Percentiles rank a stretch among this genome's conserved stretches.
Conservation (phyloP, 2,329 filamentous ascomycete species). For the Diaporthe capsici region DNA sequence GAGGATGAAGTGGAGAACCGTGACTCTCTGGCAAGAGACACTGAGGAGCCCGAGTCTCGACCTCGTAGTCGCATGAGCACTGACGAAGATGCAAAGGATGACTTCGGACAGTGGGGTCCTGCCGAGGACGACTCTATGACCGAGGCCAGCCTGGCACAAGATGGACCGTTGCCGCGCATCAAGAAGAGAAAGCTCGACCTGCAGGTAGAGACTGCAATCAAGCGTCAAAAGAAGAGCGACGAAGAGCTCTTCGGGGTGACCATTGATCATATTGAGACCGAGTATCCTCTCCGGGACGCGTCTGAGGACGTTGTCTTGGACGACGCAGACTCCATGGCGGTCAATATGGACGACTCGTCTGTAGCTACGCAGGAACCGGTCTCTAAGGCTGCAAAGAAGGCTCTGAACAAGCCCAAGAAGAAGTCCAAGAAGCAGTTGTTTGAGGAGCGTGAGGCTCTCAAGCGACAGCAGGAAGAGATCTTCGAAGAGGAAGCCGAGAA, state of each 20-base stretch:
- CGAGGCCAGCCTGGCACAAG: constrained; percentile 78
- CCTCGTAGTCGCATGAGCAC: constrained; percentile 81
- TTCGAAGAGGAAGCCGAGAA: constrained; percentile 60
- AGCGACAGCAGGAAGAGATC: constrained; percentile 66
- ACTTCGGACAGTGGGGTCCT: constrained; percentile 61
- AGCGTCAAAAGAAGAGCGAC: constrained; percentile 84
- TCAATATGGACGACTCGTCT: constrained; percentile 60
- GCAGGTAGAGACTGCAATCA: constrained; percentile 78
- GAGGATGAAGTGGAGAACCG: constrained; percentile 81
- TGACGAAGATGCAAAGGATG: constrained; percentile 70
- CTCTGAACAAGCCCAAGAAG: constrained; percentile 73
- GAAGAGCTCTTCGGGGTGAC: constrained; percentile 82
- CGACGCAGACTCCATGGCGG: constrained; percentile 62
- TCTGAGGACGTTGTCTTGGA: constrained; percentile 65
- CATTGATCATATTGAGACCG: constrained; percentile 66
- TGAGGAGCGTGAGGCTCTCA: constrained; percentile 75
- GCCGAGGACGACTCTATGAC: constrained; percentile 77
- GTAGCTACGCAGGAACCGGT: constrained; percentile 62
- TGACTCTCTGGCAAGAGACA: constrained; percentile 77
- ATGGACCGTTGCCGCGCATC: constrained; percentile 59
- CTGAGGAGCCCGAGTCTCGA: constrained; percentile 87
- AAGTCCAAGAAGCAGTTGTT: constrained; percentile 84
- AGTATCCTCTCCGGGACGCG: constrained; percentile 61
- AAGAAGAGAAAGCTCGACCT: constrained; percentile 83
- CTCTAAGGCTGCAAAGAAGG: constrained; percentile 70